Evolutionary conservation across 1,284 basidiomycete species (phyloP).

Genomic region (Coriolopsis trogii): DNA sequence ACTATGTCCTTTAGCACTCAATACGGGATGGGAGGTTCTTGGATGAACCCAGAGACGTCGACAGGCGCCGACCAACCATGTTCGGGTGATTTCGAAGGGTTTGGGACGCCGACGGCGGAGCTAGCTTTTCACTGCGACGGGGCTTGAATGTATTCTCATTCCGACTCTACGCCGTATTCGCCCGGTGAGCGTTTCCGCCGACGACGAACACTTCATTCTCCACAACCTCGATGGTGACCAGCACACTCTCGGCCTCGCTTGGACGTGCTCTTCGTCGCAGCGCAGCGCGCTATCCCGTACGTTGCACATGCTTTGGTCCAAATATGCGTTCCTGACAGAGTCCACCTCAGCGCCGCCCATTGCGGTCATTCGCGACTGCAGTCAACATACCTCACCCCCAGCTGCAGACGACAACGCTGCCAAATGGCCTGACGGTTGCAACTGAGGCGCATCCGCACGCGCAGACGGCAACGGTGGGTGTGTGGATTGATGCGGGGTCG

Average conservation of each 20-base stretch:
- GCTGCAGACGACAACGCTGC: conserved; percentile 86
- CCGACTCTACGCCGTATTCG: conserved; percentile 26
- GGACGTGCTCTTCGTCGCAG: conserved; percentile 63
- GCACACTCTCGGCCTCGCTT: conserved; percentile 62
- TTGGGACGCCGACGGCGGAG: background rate
- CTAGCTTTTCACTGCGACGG: background rate
- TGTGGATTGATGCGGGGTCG: conserved; percentile 99
- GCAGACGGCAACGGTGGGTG: conserved; percentile 98
- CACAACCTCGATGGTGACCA: conserved; percentile 59
- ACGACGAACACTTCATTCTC: conserved; percentile 32
- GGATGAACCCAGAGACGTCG: too few species aligned
- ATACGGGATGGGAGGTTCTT: too few species aligned
- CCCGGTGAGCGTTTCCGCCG: conserved; percentile 28
- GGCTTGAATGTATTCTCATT: background rate
- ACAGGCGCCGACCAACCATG: conserved; percentile 13
- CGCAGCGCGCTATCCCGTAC: conserved; percentile 58
- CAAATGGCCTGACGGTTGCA: conserved; percentile 92
- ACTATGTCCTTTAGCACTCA: too few species aligned
- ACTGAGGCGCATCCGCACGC: conserved; percentile 92
- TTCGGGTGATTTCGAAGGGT: conserved; percentile 20
- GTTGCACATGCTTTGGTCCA: conserved; percentile 22
- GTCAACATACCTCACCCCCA: conserved; percentile 70
- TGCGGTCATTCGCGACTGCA: conserved; percentile 71
- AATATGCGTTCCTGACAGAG: conserved; percentile 7
- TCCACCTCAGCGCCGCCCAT: conserved; percentile 35